Conservation (phyloP, 768 basidiomycete species). For the Kondoa subrosea region DNA sequence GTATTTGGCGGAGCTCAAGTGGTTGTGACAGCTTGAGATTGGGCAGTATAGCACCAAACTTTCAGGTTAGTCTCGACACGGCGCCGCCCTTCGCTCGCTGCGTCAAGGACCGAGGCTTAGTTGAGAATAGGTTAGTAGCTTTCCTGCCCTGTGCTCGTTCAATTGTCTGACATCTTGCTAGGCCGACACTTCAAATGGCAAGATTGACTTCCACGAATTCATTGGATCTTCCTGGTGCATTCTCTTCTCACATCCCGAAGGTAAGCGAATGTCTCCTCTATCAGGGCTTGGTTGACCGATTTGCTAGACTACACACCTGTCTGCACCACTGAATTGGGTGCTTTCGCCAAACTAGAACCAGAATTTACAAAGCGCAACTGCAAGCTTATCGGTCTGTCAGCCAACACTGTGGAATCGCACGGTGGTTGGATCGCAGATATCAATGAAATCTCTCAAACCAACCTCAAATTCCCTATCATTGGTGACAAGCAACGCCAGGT, state of each 20-base stretch:
- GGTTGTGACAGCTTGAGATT: neutral
- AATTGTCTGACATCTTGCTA: neutral
- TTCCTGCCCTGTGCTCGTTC: no score
- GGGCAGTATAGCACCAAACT: neutral
- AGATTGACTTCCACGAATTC: neutral
- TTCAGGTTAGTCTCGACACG: neutral
- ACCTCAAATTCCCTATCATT: slow-evolving; percentile 87
- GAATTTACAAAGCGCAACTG: slow-evolving; percentile 79
- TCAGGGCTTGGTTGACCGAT: neutral
- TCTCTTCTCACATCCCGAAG: neutral
- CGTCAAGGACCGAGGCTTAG: no score
- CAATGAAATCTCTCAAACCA: slow-evolving; percentile 51
- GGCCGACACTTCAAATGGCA: neutral
- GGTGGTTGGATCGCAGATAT: slow-evolving; percentile 47
- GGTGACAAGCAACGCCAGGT: slow-evolving; percentile 77
- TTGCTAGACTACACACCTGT: slow-evolving; percentile 29
- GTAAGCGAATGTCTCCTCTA: neutral
- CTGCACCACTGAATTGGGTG: slow-evolving; percentile 93
- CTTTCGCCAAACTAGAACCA: slow-evolving; percentile 67
- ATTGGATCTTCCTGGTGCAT: neutral
- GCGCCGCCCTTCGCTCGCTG: no score
- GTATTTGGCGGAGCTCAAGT: neutral
- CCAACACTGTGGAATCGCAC: slow-evolving; percentile 72
- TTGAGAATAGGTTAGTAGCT: no score
- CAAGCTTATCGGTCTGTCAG: slow-evolving; percentile 58